Evolutionary conservation across 192 early-diverging fungal genomes (phyloP), one percentile per base, ranked within the genome.

Genomic region (Glomus cerebriforme): DNA sequence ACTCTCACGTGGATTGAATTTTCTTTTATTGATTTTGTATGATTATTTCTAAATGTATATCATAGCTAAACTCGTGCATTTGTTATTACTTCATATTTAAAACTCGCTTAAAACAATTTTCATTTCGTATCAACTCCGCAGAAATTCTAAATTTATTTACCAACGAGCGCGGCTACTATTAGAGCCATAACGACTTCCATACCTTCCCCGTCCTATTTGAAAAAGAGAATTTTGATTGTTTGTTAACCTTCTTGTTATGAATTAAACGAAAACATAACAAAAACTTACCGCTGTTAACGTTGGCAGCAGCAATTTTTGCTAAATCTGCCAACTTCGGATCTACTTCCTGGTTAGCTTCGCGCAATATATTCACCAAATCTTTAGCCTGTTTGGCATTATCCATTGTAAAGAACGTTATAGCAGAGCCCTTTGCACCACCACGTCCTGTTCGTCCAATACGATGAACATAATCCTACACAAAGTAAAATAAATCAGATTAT

Each of bases 401-500:
- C 58, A 87, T 84, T 0, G 96, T 98, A 82, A 99, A 98, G 84
- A 98, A 95, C 5, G 97, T 98, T 81, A 96, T 91, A 22, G 94
- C 92, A n/a, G 92, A 90, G 39, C 98, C 98, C 35, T 88, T 93
- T 47, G 88, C 88, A 58, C 96, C 97, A 59, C 95, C 97, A 82
- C 97, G 92, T 64, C 96, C 97, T 37, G 97, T 99, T 85, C 97
- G 94, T 66, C 97, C 97, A 85, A 99, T 96, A 81, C 97, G 94
- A 84, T 96, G 94, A 37, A 94, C 92, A 82, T 94, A 95, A 83
- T 96, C 96, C 83, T 92, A 86, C 17, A 87, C 85, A 17, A 88
- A 68, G 9, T 31, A 35, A 54, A 39, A 81, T 26, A 9, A 17
- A 12, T 31, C 7, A 78, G 26, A 49, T 15, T 27, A 19, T 71